phyloP scores from a whole-genome alignment of 225 moss, liverwort and hornwort species.

The Polytrichum commune region DNA sequence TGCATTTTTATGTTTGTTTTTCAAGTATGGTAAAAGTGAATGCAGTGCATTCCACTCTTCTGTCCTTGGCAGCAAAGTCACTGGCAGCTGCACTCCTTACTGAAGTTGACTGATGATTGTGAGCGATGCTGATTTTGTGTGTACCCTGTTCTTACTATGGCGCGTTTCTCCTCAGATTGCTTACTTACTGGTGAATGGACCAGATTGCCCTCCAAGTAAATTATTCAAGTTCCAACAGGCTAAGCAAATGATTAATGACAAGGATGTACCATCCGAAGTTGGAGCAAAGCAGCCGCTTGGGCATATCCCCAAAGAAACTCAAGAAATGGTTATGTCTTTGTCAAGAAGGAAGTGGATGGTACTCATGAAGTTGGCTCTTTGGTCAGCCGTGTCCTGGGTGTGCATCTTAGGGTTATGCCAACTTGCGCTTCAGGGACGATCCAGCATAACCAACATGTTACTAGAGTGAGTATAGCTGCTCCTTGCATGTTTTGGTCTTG shows the following conservation, averaged over 20 bases:
- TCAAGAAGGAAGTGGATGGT: conserved; percentile 41
- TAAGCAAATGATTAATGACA: conserved; percentile 16
- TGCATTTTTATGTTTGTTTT: too few species aligned
- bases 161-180: conserved; percentile 52
- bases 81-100: too few species aligned
- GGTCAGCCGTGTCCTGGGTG: conserved; percentile 76
- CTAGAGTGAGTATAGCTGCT: conserved; percentile 53
- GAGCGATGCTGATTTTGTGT: too few species aligned
- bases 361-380: conserved; percentile 48
- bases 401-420: conserved; percentile 75
- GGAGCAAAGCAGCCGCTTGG: conserved; percentile 17
- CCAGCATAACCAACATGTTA: conserved; percentile 66
- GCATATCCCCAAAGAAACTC: conserved; percentile 13
- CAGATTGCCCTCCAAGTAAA: conserved; percentile 81
- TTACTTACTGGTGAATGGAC: conserved; percentile 56
- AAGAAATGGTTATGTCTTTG: neutral
- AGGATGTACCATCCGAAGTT: conserved; percentile 6
- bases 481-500: too few species aligned
- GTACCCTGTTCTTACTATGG: neutral
- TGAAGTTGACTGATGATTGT: too few species aligned
- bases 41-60: too few species aligned
- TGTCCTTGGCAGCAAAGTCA: too few species aligned
- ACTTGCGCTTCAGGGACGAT: conserved; percentile 61
- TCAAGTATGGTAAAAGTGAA: too few species aligned
- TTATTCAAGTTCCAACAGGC: conserved; percentile 36